Evolutionary conservation across 805 yeast genomes (phyloP).

Genomic region (Metschnikowia kunwiensis): DNA sequence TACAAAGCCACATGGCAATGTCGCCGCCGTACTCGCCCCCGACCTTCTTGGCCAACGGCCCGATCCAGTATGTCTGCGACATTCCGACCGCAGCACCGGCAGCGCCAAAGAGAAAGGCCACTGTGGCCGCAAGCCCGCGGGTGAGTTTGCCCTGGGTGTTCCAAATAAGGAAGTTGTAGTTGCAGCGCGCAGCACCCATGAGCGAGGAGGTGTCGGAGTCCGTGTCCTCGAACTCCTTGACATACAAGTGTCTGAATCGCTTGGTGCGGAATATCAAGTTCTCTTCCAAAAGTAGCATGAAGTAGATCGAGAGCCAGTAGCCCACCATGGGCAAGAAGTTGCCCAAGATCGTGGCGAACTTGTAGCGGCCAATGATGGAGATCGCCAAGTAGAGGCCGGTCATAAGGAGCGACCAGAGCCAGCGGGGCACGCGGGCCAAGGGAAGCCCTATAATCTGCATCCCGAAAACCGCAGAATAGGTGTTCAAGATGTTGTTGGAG

Average conservation of each 20-base stretch:
- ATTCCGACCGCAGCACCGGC: slow-evolving; percentile 84
- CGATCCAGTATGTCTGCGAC: slow-evolving; percentile 83
- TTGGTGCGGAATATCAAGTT: slow-evolving; percentile 64
- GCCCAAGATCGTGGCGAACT: slow-evolving; percentile 68
- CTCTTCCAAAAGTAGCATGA: slow-evolving; percentile 68
- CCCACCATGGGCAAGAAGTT: slow-evolving; percentile 90
- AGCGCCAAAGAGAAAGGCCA: slow-evolving; percentile 65
- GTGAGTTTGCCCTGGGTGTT: slow-evolving; percentile 59
- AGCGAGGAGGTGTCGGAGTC: slow-evolving; percentile 14
- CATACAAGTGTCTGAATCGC: slow-evolving; percentile 31
- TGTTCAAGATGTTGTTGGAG: slow-evolving; percentile 77
- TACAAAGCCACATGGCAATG: slow-evolving; percentile 74
- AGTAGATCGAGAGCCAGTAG: slow-evolving; percentile 84
- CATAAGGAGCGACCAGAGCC: slow-evolving; percentile 66
- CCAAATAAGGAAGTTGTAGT: slow-evolving; percentile 48
- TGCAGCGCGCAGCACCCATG: slow-evolving; percentile 9
- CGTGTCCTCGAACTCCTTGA: slow-evolving; percentile 26
- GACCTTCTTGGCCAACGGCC: slow-evolving; percentile 62
- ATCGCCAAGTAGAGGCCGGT: slow-evolving; percentile 64
- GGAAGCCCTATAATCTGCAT: slow-evolving; percentile 57
- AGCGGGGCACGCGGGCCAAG: slow-evolving; percentile 68
- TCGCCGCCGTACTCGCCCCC: slow-evolving; percentile 68
- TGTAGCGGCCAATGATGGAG: slow-evolving; percentile 72
- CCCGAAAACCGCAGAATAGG: slow-evolving; percentile 79
- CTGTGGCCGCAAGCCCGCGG: slow-evolving; percentile 66